Conservation (phyloP, 495 filamentous ascomycete genomes). For the Friedmanniomyces simplex region DNA sequence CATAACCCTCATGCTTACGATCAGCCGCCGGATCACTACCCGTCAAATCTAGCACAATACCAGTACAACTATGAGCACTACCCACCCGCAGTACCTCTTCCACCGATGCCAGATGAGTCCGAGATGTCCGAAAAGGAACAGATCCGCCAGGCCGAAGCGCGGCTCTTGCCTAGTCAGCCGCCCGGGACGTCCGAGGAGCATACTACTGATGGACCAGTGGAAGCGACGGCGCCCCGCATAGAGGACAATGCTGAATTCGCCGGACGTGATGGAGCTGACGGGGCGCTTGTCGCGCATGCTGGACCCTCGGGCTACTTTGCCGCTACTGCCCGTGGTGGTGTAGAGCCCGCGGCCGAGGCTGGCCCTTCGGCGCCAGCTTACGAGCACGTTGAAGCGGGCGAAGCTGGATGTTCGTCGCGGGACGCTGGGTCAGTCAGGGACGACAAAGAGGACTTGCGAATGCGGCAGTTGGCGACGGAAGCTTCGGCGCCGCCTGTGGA, state of each 20-base stretch:
- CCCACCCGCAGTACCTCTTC: slow-evolving; percentile 11
- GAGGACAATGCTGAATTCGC: slow-evolving; percentile 2
- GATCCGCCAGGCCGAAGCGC: slow-evolving; percentile 29
- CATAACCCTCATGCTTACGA: neutral
- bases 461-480: slow-evolving; percentile 58
- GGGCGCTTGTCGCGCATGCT: neutral
- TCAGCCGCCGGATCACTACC: neutral
- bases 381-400: neutral
- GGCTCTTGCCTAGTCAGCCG: slow-evolving; percentile 32
- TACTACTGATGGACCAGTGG: neutral
- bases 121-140: slow-evolving; percentile 33
- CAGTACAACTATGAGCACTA: neutral
- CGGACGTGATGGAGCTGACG: neutral
- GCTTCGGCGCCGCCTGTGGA: slow-evolving; percentile 26
- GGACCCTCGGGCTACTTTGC: neutral
- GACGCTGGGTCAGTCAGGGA: slow-evolving; percentile 39
- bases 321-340: neutral
- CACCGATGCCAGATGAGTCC: slow-evolving; percentile 16
- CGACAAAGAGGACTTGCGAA: slow-evolving; percentile 80
- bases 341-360: neutral
- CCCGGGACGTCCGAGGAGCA: slow-evolving; percentile 17
- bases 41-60: neutral
- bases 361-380: slow-evolving; percentile 3
- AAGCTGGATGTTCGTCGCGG: neutral
- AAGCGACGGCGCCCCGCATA: slow-evolving; percentile 21